These are phyloP conservation scores for Conticribra weissflogii DNA, from an alignment of 108 stramenopile species.

Conservation along the genomic window DNA sequence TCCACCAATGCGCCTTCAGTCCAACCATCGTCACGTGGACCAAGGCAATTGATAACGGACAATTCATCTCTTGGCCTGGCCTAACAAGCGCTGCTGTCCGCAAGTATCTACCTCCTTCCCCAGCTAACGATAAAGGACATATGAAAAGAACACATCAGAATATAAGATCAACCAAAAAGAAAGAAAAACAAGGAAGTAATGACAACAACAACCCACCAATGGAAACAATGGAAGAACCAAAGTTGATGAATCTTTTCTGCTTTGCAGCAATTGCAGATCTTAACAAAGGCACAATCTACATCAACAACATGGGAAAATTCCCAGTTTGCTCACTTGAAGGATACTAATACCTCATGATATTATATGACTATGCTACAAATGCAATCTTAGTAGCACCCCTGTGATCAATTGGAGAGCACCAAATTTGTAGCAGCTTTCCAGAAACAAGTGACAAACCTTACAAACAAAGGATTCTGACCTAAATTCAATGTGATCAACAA, in stretches of 20 bases:
- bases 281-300: not conserved
- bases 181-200: not conserved
- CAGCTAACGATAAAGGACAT: slow-evolving; percentile 12
- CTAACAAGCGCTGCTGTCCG: not conserved
- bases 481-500: slow-evolving; percentile 22
- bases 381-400: slow-evolving; percentile 38
- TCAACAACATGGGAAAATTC: slow-evolving; percentile 38
- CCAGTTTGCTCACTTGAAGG: slow-evolving; percentile 22
- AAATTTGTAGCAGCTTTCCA: slow-evolving; percentile 13
- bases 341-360: slow-evolving; percentile 39
- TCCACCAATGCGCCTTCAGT: slow-evolving; percentile 14
- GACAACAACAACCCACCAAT: not conserved
- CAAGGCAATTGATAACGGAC: slow-evolving; percentile 2
- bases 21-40: not conserved
- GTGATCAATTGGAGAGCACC: not conserved
- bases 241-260: slow-evolving; percentile 7
- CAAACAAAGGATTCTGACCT: slow-evolving; percentile 23
- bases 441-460: slow-evolving; percentile 5
- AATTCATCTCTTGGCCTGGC: not conserved
- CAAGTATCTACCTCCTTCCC: slow-evolving; percentile 6
- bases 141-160: slow-evolving; percentile 5
- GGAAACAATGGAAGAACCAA: not conserved
- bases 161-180: not conserved
- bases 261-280: not conserved
- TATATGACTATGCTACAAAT: slow-evolving; percentile 54